A percentile compares a stretch with the other conserved stretches of the same genome.
phyloP scores from a whole-genome alignment of 345 rosid genomes.

The Eucalyptus rudis region DNA sequence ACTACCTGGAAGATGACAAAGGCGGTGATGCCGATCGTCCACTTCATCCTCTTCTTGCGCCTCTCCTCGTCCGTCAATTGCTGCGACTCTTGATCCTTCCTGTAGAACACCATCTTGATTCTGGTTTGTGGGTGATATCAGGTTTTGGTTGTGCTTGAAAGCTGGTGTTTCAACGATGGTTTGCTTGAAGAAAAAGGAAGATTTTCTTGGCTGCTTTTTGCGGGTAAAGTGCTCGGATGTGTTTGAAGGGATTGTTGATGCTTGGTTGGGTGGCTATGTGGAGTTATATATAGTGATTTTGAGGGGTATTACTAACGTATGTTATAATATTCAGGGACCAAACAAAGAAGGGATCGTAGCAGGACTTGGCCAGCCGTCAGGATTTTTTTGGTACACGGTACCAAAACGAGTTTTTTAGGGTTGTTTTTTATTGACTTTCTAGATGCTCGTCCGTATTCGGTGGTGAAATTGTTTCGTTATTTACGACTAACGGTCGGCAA shows the following conservation, averaged over 20 bases:
- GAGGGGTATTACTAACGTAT: background rate
- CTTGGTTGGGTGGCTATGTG: background rate
- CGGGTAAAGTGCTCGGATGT: background rate
- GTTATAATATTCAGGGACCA: background rate
- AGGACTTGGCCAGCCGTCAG: background rate
- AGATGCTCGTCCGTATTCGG: background rate
- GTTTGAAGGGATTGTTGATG: background rate
- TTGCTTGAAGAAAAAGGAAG: background rate
- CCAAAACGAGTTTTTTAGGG: background rate
- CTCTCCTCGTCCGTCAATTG: background rate
- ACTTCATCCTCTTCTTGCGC: slow-evolving; percentile 2
- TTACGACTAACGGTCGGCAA: background rate
- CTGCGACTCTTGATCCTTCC: background rate
- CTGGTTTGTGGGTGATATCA: background rate
- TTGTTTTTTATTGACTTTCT: background rate
- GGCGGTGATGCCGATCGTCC: background rate
- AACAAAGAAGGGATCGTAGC: background rate
- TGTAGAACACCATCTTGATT: background rate
- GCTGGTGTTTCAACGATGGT: background rate
- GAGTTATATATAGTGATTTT: background rate
- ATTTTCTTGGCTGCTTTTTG: background rate
- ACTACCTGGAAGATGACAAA: slow-evolving; percentile 1
- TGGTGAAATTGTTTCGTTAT: background rate
- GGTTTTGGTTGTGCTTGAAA: background rate
- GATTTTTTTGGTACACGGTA: background rate